Evolutionary conservation across 495 filamentous ascomycete genomes (phyloP).

Genomic region (Penicillium steckii): DNA sequence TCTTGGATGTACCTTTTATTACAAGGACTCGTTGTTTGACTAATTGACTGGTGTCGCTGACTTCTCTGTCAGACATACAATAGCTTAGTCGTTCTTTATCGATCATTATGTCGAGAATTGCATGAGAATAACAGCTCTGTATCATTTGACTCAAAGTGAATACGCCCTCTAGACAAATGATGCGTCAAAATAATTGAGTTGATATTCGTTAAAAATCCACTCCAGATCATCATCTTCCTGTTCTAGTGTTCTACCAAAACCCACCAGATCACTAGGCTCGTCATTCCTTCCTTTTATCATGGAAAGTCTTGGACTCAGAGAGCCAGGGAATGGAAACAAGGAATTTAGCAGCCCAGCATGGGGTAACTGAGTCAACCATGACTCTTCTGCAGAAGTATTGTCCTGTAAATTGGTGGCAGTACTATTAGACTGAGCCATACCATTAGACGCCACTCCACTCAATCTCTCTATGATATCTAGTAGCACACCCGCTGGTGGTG

Average conservation of each 20-base stretch:
- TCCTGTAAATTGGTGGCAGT: neutral
- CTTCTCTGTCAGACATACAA: no score
- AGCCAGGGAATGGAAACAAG: slow-evolving; percentile 2
- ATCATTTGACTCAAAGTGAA: neutral
- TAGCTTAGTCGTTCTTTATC: no score
- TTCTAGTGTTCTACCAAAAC: slow-evolving; percentile 3
- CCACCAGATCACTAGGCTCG: neutral
- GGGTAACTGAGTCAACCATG: neutral
- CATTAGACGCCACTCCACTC: neutral
- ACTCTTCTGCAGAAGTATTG: neutral
- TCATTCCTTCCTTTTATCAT: neutral
- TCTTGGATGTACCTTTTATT: no score
- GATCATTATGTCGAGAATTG: no score
- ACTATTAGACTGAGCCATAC: neutral
- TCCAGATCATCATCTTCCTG: slow-evolving; percentile 8
- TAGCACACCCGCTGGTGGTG: slow-evolving; percentile 3
- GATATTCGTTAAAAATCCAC: slow-evolving; percentile 12
- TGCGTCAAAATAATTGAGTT: slow-evolving; percentile 3
- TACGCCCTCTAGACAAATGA: neutral
- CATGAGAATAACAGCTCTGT: neutral
- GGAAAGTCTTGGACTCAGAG: neutral
- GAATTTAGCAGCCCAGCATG: neutral
- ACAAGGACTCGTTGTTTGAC: no score
- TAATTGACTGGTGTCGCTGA: no score
- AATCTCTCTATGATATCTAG: slow-evolving; percentile 5